phyloP scores from a whole-genome alignment of 129 eudicot species.

The Erigeron canadensis region DNA sequence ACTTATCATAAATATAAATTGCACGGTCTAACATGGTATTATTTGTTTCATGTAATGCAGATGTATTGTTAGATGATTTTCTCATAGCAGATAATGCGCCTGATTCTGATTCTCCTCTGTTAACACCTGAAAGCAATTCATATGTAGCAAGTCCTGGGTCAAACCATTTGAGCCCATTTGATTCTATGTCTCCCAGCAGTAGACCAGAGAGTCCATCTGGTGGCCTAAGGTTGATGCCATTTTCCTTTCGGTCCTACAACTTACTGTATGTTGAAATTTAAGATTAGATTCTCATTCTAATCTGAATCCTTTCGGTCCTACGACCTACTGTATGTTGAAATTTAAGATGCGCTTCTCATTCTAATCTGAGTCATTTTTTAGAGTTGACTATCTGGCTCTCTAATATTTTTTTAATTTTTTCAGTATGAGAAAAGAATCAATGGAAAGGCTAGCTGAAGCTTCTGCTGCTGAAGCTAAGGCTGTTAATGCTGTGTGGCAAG shows the following conservation, averaged over 20 bases:
- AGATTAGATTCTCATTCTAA: too few species aligned
- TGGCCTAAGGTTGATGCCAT: constrained; percentile 45
- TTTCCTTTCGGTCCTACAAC: neutral
- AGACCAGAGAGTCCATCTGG: constrained; percentile 49
- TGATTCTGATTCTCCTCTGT: constrained; percentile 44
- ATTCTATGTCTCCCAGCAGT: constrained; percentile 39
- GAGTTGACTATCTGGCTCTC: too few species aligned
- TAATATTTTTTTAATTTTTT: constrained; percentile 9
- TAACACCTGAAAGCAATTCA: constrained; percentile 32
- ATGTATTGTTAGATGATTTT: constrained; percentile 71
- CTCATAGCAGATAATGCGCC: constrained; percentile 76
- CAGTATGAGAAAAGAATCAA: constrained; percentile 73
- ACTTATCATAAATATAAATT: neutral
- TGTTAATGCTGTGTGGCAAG: constrained; percentile 94
- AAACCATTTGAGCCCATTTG: constrained; percentile 33
- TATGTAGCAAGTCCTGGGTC: constrained; percentile 41
- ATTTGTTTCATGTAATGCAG: constrained; percentile 44
- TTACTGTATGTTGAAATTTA: too few species aligned
- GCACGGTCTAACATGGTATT: neutral
- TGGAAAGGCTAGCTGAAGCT: constrained; percentile 86
- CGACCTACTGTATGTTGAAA: constrained; percentile 3
- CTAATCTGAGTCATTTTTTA: neutral
- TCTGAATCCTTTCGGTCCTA: neutral
- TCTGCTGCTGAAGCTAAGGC: constrained; percentile 97
- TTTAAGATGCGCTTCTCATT: neutral